Base-by-base conservation (phyloP, 805 yeast species). In the Tanozyma kutaoensis region DNA sequence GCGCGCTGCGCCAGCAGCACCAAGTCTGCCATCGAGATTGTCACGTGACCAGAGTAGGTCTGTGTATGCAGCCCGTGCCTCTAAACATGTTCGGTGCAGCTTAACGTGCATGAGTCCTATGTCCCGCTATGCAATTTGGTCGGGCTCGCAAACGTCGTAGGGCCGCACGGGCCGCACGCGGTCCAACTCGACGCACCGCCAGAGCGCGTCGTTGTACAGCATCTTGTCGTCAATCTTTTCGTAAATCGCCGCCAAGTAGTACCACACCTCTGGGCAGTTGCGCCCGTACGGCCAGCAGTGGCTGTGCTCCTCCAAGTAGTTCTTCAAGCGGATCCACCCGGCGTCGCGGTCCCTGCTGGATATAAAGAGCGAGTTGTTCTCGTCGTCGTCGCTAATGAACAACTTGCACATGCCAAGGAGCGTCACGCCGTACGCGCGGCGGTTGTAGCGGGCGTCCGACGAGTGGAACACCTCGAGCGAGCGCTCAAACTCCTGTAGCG, bases 111-210 rank as follows among this genome's bases (percentile, higher is more conserved):
- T n/a, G n/a, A n/a, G n/a, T n/a, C n/a, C n/a, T n/a, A n/a, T n/a
- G n/a, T n/a, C n/a, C n/a, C n/a, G n/a, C n/a, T n/a, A n/a, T n/a
- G n/a, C n/a, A n/a, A n/a, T n/a, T n/a, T n/a, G n/a, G n/a, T n/a
- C n/a, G n/a, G n/a, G n/a, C 27, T 52, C 57, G 33, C 58, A 50
- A 15, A 40, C 36, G 16, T 38, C 40, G 36, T 49, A 58, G 12
- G 43, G 36, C 27, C 74, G 43, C 12, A 75, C 74, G 3, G 82
- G 76, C 28, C 76, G 57, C 5, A 45, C 42, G 36, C 73, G 78
- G 40, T 74, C 82, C 34, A 75, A 56, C 37, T 69, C 72, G 9
- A 80, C 66, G 46, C 79, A 66, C 38, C 55, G 66, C 74, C 82
- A 68, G 30, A 79, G 52, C 7, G 75, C 56, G 15, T 55, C 42